Evolutionary conservation across 306 rosid species (phyloP).

Genomic region (Calophaca sinica): DNA sequence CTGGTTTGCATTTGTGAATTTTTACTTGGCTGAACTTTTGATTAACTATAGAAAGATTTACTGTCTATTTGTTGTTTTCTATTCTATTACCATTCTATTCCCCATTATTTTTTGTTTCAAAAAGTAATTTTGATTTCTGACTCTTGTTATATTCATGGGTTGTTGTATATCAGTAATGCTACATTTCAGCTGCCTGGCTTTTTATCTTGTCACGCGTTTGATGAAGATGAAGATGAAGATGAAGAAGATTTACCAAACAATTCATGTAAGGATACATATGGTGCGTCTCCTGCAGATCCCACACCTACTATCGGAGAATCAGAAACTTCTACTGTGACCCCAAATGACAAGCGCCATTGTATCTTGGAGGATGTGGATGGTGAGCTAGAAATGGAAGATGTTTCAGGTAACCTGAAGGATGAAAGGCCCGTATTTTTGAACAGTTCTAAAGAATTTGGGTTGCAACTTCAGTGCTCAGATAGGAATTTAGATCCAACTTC

Average conservation of each 20-base stretch:
- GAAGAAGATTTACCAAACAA: conserved; percentile 70
- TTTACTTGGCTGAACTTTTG: conserved; percentile 10
- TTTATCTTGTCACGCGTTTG: conserved; percentile 78
- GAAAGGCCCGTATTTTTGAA: conserved; percentile 57
- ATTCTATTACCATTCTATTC: conserved; percentile 3
- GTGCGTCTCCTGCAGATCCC: conserved; percentile 60
- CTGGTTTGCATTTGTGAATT: conserved; percentile 10
- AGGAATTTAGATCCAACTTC: conserved; percentile 54
- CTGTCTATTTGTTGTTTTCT: conserved; percentile 28
- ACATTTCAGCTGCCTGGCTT: conserved; percentile 96
- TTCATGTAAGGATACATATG: conserved; percentile 61
- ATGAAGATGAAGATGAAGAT: conserved; percentile 84
- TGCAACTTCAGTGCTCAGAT: conserved; percentile 56
- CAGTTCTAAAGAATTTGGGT: conserved; percentile 59
- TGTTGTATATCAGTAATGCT: conserved; percentile 81
- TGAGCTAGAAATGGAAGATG: conserved; percentile 99
- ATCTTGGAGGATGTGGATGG: conserved; percentile 98
- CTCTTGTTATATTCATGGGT: conserved; percentile 33
- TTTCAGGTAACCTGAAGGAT: conserved; percentile 88
- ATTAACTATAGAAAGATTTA: conserved; percentile 16
- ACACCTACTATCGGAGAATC: conserved; percentile 63
- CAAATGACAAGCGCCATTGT: conserved; percentile 92
- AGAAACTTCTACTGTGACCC: conserved; percentile 74
- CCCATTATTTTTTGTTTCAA: conserved; percentile 1
- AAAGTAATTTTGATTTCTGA: conserved; percentile 42